A percentile compares a stretch with the other conserved stretches of the same genome.
phyloP scores from a whole-genome alignment of 495 filamentous ascomycete genomes.

The Choiromyces venosus region DNA sequence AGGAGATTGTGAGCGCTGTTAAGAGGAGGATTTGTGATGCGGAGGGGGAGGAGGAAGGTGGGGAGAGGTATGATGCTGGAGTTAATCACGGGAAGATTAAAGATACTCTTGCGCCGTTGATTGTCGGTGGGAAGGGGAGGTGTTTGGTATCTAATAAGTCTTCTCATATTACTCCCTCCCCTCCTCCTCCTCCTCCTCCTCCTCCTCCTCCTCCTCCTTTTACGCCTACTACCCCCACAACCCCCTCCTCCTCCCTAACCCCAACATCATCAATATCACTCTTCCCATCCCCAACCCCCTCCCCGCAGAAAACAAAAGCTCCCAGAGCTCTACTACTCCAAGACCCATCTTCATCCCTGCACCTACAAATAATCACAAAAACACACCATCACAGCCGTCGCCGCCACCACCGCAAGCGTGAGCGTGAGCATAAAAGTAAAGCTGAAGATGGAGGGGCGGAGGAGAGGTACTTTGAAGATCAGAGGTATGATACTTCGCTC shows the following conservation, averaged over 20 bases:
- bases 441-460: not conserved
- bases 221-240: not conserved
- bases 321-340: not conserved
- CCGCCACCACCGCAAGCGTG: not conserved
- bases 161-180: not conserved
- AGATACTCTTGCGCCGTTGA: not conserved
- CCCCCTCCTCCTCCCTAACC: not conserved
- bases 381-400: not conserved
- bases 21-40: constrained; percentile 12
- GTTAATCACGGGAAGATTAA: not conserved
- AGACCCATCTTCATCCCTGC: not conserved
- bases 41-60: not conserved
- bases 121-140: constrained; percentile 1
- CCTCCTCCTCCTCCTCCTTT: not conserved
- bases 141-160: not conserved
- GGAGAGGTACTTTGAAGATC: not conserved
- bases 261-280: not conserved
- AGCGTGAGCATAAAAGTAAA: not conserved
- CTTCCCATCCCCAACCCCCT: not conserved
- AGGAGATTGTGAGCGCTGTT: constrained; percentile 12
- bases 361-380: not conserved
- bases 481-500: not conserved
- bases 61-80: not conserved
- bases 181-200: not conserved
- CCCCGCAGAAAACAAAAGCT: not conserved